Percentiles rank a stretch among this genome's conserved stretches.
Conservation (phyloP, 1,284 basidiomycete genomes). For the Ustilago shanxiensis region DNA sequence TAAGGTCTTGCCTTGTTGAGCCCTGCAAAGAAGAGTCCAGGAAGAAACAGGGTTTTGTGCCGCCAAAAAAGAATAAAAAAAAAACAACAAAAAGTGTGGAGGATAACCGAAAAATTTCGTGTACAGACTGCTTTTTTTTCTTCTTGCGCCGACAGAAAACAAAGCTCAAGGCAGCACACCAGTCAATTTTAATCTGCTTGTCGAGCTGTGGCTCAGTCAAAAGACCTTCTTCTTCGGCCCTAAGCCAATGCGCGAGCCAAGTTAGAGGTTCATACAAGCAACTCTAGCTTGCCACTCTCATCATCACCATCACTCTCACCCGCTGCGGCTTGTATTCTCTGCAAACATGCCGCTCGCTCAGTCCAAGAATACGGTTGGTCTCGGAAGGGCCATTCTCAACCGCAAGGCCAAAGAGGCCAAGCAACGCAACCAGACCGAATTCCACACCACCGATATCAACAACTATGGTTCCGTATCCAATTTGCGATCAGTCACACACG, state of each 20-base stretch:
- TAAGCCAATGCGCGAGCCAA: neutral
- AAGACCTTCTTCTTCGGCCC: neutral
- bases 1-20: too few species aligned
- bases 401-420: conserved; percentile 64
- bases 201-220: conserved; percentile 17
- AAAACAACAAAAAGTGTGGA: too few species aligned
- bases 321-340: conserved; percentile 11
- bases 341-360: conserved; percentile 58
- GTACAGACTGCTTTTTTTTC: conserved; percentile 11
- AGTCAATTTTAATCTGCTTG: conserved; percentile 1
- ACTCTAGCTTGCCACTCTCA: conserved; percentile 8
- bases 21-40: neutral
- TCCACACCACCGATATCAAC: conserved; percentile 72
- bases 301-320: conserved; percentile 1
- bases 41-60: neutral
- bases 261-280: neutral
- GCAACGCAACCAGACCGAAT: conserved; percentile 56
- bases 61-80: conserved; percentile 3
- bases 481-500: conserved; percentile 93
- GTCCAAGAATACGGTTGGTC: conserved; percentile 68
- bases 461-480: conserved; percentile 68
- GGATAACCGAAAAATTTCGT: conserved; percentile 20
- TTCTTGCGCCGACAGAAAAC: neutral
- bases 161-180: neutral
- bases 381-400: conserved; percentile 67